A percentile compares a stretch with the other conserved stretches of the same genome.
These are phyloP conservation scores for Spergularia marina DNA, from an alignment of 148 eudicot species.

Conservation along the genomic window DNA sequence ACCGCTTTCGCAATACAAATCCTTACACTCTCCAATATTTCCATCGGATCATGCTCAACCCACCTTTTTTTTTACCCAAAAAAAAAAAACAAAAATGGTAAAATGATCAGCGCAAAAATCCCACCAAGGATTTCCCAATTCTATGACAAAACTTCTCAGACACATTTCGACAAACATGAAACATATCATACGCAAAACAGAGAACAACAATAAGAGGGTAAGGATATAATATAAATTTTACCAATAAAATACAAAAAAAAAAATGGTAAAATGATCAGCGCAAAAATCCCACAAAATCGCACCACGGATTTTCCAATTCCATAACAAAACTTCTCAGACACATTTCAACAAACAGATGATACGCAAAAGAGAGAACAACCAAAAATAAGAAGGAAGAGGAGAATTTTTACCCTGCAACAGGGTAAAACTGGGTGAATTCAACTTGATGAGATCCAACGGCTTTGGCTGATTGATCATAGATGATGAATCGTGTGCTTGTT, in stretches of 20 bases:
- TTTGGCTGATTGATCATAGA: conserved; percentile 55
- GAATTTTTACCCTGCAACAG: conserved; percentile 75
- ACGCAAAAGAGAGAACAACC: background rate
- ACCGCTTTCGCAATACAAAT: conserved; percentile 76
- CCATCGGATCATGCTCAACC: conserved; percentile 99
- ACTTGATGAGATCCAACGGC: conserved; percentile 87
- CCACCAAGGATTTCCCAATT: conserved; percentile 1
- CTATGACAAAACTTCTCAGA: background rate
- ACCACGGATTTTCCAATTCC: background rate
- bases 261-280: background rate
- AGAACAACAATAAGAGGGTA: no score
- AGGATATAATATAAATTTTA: no score
- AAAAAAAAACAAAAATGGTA: conserved; percentile 1
- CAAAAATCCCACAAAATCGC: conserved; percentile 22
- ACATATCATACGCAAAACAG: background rate
- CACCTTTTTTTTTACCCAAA: conserved; percentile 42
- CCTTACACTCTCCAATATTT: conserved; percentile 88
- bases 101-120: background rate
- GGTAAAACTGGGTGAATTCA: conserved; percentile 94
- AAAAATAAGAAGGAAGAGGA: background rate
- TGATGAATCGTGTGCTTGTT: conserved; percentile 86
- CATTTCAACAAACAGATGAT: conserved; percentile 15
- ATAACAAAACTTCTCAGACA: conserved; percentile 6
- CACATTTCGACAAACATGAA: conserved; percentile 3
- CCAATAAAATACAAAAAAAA: background rate